Percentiles rank a stretch among this genome's conserved stretches.
These are phyloP conservation scores for Kluyveromyces aestuarii DNA, from an alignment of 805 yeast species.

Conservation along the genomic window DNA sequence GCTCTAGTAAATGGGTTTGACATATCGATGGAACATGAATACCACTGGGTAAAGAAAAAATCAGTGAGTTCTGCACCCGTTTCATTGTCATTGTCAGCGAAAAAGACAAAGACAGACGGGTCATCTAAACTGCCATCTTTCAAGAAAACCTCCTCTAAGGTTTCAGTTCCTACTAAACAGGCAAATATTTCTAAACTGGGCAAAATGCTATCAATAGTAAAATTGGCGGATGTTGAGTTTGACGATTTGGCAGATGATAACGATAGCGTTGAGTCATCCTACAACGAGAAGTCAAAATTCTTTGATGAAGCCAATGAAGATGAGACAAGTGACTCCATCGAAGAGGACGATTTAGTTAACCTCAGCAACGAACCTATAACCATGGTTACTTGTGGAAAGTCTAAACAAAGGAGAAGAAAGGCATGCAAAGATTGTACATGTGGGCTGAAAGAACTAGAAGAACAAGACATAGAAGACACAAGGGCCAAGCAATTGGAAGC, in stretches of 20 bases:
- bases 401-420: constrained; percentile 41
- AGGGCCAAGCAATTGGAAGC: constrained; percentile 31
- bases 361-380: constrained; percentile 30
- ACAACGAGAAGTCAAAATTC: constrained; percentile 43
- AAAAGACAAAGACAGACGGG: constrained; percentile 7
- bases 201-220: constrained; percentile 7
- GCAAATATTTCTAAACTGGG: not conserved
- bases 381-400: constrained; percentile 24
- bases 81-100: constrained; percentile 17
- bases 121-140: constrained; percentile 23
- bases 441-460: constrained; percentile 87
- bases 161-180: constrained; percentile 6
- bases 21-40: constrained; percentile 25
- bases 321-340: constrained; percentile 43
- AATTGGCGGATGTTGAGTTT: constrained; percentile 24
- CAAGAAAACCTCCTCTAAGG: constrained; percentile 22
- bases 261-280: constrained; percentile 34
- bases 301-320: constrained; percentile 39
- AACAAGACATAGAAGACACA: constrained; percentile 36
- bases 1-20: constrained; percentile 61
- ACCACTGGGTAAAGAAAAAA: constrained; percentile 49
- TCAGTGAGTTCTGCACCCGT: constrained; percentile 28
- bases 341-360: constrained; percentile 46
- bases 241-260: constrained; percentile 28
- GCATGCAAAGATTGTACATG: constrained; percentile 99